These are phyloP conservation scores for Cladophialophora yegresii DNA, from an alignment of 2,329 filamentous ascomycete genomes.

Conservation along the genomic window DNA sequence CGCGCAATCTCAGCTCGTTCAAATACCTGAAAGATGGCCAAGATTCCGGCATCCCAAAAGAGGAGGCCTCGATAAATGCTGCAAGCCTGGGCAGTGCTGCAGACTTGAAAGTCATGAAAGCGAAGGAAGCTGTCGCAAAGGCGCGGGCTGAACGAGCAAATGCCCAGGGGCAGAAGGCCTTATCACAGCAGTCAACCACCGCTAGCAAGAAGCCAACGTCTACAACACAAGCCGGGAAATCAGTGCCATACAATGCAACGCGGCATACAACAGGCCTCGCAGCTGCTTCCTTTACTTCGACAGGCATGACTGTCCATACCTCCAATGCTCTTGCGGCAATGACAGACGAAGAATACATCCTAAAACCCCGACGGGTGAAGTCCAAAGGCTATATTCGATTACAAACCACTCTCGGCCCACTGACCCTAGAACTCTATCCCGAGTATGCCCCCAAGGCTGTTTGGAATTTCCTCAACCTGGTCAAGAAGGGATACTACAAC, in stretches of 20 bases:
- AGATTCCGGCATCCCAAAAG: constrained; percentile 63
- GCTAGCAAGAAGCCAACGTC: constrained; percentile 34
- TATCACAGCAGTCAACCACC: constrained; percentile 15
- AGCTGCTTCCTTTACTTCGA: constrained; percentile 93
- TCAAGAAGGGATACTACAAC: constrained; percentile 87
- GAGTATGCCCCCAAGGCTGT: constrained; percentile 91
- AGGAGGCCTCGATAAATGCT: constrained; percentile 77
- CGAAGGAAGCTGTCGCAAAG: constrained; percentile 90
- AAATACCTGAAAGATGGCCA: constrained; percentile 84
- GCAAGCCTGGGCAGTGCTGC: constrained; percentile 73
- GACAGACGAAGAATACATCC: constrained; percentile 94
- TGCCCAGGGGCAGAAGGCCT: constrained; percentile 18
- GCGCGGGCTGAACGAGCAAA: constrained; percentile 71
- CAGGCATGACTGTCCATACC: constrained; percentile 88
- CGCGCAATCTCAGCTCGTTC: constrained; percentile 81
- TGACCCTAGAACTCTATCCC: constrained; percentile 86
- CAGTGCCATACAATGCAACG: constrained; percentile 75
- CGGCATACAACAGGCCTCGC: constrained; percentile 86
- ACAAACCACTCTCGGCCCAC: constrained; percentile 77
- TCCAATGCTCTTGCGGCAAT: constrained; percentile 82
- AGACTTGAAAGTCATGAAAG: constrained; percentile 73
- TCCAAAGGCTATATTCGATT: constrained; percentile 89
- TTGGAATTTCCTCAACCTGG: constrained; percentile 91
- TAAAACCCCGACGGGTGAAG: constrained; percentile 85
- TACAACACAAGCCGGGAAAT: constrained; percentile 38